Conservation (phyloP, 139 green algal genomes). For the Astrephomene gubernaculifera region DNA sequence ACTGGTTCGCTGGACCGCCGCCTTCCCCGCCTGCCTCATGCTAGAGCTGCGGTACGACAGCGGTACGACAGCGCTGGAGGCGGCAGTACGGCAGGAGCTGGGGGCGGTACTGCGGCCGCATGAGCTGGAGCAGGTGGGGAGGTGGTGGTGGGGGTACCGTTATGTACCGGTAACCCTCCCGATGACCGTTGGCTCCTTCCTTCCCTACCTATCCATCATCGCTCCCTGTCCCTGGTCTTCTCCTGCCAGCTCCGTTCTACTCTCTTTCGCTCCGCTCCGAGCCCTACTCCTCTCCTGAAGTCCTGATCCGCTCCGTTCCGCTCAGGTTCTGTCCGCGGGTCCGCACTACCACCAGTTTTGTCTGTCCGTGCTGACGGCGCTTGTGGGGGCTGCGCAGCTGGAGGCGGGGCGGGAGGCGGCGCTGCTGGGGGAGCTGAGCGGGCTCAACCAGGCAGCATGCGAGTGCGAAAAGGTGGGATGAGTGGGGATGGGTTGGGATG, state of each 20-base stretch:
- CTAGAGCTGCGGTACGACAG: conserved; percentile 38
- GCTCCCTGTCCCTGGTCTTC: too few species aligned
- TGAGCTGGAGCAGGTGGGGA: conserved; percentile 37
- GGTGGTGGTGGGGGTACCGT: background rate
- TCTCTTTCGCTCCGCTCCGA: too few species aligned
- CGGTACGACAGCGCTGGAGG: background rate
- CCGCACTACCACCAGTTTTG: conserved; percentile 38
- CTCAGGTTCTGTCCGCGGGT: conserved; percentile 13
- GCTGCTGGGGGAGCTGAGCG: conserved; percentile 23
- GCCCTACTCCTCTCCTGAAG: background rate
- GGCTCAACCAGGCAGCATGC: conserved; percentile 23
- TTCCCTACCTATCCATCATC: too few species aligned
- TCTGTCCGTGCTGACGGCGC: conserved; percentile 29
- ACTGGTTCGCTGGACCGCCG: conserved; percentile 43
- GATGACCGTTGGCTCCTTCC: too few species aligned
- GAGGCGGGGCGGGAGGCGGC: conserved; percentile 1
- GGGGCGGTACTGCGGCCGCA: conserved; percentile 4
- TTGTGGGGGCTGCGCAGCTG: conserved; percentile 22
- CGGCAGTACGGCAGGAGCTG: conserved; percentile 13
- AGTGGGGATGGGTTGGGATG: too few species aligned
- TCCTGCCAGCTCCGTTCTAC: too few species aligned
- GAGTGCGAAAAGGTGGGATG: conserved; percentile 47
- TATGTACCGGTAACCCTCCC: too few species aligned
- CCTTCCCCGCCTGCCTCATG: conserved; percentile 52
- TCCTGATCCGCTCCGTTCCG: too few species aligned